A percentile compares a stretch with the other conserved stretches of the same genome.
These are phyloP conservation scores for Phytopythium vexans DNA, from an alignment of 352 stramenopile species.

Conservation along the genomic window DNA sequence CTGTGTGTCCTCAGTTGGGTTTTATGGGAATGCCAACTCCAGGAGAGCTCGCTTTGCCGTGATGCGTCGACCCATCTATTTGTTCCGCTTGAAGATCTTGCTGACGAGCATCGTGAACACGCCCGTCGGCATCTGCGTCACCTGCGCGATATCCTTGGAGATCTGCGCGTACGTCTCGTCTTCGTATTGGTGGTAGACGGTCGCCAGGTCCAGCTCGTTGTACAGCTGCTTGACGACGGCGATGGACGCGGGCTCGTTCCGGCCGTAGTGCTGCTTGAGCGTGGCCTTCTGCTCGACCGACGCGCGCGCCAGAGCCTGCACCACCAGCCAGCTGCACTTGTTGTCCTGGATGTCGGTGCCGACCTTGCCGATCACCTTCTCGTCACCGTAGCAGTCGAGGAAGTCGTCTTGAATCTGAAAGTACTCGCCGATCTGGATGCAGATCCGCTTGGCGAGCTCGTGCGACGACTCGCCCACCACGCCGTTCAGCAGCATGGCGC, in stretches of 20 bases:
- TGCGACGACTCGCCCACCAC: slow-evolving; percentile 79
- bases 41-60: neutral
- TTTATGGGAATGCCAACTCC: neutral
- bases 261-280: slow-evolving; percentile 93
- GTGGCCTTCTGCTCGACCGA: slow-evolving; percentile 68
- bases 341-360: slow-evolving; percentile 99
- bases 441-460: slow-evolving; percentile 91
- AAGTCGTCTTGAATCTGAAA: slow-evolving; percentile 99
- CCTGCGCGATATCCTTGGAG: slow-evolving; percentile 70
- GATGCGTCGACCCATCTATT: slow-evolving; percentile 53
- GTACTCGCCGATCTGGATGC: slow-evolving; percentile 96
- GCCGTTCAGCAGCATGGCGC: slow-evolving; percentile 88
- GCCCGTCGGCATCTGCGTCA: slow-evolving; percentile 85
- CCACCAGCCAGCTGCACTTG: slow-evolving; percentile 99
- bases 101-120: slow-evolving; percentile 93
- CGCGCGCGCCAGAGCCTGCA: slow-evolving; percentile 88
- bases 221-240: slow-evolving; percentile 95
- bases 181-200: slow-evolving; percentile 92
- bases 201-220: slow-evolving; percentile 86
- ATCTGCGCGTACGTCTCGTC: slow-evolving; percentile 88
- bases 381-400: slow-evolving; percentile 97
- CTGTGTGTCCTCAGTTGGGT: neutral
- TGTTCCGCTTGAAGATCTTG: slow-evolving; percentile 97
- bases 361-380: slow-evolving; percentile 91
- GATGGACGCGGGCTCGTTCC: slow-evolving; percentile 72